Evolutionary conservation across 2,329 filamentous ascomycete genomes (phyloP).

Genomic region (Tolypocladium tropicale): DNA sequence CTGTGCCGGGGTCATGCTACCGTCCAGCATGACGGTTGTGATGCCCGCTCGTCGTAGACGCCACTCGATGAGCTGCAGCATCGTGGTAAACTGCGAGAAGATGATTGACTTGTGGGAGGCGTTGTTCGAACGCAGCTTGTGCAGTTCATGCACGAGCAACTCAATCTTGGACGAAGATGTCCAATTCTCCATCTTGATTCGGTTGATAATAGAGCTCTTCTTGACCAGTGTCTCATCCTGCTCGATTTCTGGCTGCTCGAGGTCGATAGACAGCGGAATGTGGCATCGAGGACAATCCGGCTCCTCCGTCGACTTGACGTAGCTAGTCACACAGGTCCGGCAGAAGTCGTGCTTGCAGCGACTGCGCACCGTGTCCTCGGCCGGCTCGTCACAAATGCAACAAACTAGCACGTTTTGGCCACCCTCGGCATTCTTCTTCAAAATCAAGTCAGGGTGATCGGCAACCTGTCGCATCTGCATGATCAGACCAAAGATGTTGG

Average conservation of each 20-base stretch:
- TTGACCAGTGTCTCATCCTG: constrained; percentile 80
- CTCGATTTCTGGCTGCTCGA: constrained; percentile 91
- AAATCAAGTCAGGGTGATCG: constrained; percentile 86
- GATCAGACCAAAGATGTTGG: constrained; percentile 96
- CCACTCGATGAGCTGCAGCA: constrained; percentile 97
- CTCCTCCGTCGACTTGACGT: constrained; percentile 66
- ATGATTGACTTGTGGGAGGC: constrained; percentile 94
- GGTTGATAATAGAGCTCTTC: constrained; percentile 96
- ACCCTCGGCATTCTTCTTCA: constrained; percentile 77
- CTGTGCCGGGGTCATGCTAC: constrained; percentile 90
- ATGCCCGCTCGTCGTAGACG: constrained; percentile 92
- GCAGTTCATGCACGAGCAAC: constrained; percentile 86
- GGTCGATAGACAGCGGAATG: constrained; percentile 78
- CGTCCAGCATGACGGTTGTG: constrained; percentile 96
- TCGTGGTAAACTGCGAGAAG: constrained; percentile 94
- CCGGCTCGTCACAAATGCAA: constrained; percentile 91
- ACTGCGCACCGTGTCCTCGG: constrained; percentile 88
- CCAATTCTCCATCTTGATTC: constrained; percentile 98
- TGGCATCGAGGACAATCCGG: constrained; percentile 86
- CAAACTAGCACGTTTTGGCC: constrained; percentile 88
- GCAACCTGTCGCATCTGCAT: constrained; percentile 99
- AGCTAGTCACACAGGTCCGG: constrained; percentile 29
- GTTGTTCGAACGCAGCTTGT: constrained; percentile 84
- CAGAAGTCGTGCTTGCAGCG: constrained; percentile 75
- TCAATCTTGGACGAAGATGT: constrained; percentile 98